Conservation (phyloP, 352 stramenopile genomes). For the Phytophthora pluvialis region DNA sequence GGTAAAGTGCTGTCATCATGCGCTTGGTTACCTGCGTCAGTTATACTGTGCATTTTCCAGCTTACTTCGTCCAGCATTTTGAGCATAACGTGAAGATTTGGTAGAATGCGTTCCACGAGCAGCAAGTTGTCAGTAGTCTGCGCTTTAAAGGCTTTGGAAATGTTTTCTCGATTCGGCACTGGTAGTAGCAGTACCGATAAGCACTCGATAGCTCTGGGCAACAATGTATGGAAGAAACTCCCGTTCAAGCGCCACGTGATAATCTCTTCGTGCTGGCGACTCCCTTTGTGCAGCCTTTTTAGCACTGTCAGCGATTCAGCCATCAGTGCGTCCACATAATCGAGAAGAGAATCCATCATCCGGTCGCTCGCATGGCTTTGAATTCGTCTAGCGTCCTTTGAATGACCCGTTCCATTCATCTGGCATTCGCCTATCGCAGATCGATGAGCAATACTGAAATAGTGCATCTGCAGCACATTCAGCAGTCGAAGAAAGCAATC, state of each 20-base stretch:
- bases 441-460: constrained; percentile 41
- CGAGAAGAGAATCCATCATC: constrained; percentile 36
- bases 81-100: constrained; percentile 49
- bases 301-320: constrained; percentile 42
- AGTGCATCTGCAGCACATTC: constrained; percentile 47
- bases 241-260: constrained; percentile 53
- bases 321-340: constrained; percentile 52
- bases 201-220: constrained; percentile 56
- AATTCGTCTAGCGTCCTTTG: not conserved
- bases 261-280: constrained; percentile 63
- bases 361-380: constrained; percentile 9
- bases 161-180: not conserved
- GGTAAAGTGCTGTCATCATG: constrained; percentile 12
- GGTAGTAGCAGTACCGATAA: constrained; percentile 40
- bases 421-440: not conserved
- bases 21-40: constrained; percentile 40
- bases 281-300: constrained; percentile 56
- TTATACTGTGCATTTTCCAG: constrained; percentile 53
- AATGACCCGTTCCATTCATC: not conserved
- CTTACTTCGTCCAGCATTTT: constrained; percentile 71
- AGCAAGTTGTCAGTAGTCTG: constrained; percentile 16
- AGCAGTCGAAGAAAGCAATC: constrained; percentile 48
- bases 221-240: constrained; percentile 55
- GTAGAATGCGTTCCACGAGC: constrained; percentile 47
- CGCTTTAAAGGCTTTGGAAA: not conserved